phyloP scores from a whole-genome alignment of 768 basidiomycete genomes.

The Tubosaeta brunneosetosa region DNA sequence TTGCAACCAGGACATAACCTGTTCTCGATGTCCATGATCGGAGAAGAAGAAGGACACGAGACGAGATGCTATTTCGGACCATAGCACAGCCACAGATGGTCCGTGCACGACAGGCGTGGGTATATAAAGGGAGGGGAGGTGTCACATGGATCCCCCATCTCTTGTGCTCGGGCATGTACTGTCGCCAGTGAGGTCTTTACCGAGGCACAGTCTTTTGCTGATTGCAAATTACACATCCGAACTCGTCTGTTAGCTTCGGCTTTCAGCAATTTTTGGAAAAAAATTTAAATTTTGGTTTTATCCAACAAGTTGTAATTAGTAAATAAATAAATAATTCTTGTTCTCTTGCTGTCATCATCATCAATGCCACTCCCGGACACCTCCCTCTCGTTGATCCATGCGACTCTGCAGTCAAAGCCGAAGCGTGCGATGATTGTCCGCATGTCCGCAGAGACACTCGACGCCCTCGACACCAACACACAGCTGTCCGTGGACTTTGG shows the following conservation, averaged over 20 bases:
- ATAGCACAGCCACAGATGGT: slow-evolving; percentile 14
- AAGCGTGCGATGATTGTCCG: slow-evolving; percentile 76
- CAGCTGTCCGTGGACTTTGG: slow-evolving; percentile 61
- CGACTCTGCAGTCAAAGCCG: slow-evolving; percentile 51
- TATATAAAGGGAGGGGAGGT: slow-evolving; percentile 7
- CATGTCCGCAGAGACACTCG: slow-evolving; percentile 67
- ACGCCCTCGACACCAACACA: slow-evolving; percentile 54
- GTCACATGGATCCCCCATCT: slow-evolving; percentile 48
- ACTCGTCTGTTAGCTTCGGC: slow-evolving; percentile 87
- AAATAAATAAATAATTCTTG: neutral
- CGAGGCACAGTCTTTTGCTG: slow-evolving; percentile 94
- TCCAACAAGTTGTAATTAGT: neutral
- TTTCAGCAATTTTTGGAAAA: slow-evolving; percentile 88
- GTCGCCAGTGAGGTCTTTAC: slow-evolving; percentile 94
- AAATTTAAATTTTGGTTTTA: slow-evolving; percentile 12
- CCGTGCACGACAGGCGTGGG: slow-evolving; percentile 7
- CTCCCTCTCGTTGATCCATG: slow-evolving; percentile 53
- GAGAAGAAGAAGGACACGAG: neutral
- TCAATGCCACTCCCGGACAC: slow-evolving; percentile 59
- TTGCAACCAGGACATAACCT: slow-evolving; percentile 80
- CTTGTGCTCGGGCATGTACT: slow-evolving; percentile 96
- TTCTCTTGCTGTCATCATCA: slow-evolving; percentile 24
- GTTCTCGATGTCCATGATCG: slow-evolving; percentile 38
- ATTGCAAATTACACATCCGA: slow-evolving; percentile 98
- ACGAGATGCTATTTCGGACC: neutral